These are phyloP conservation scores for Hepatocystis sp. DNA, from an alignment of 169 alveolate genomes.

Conservation along the genomic window DNA sequence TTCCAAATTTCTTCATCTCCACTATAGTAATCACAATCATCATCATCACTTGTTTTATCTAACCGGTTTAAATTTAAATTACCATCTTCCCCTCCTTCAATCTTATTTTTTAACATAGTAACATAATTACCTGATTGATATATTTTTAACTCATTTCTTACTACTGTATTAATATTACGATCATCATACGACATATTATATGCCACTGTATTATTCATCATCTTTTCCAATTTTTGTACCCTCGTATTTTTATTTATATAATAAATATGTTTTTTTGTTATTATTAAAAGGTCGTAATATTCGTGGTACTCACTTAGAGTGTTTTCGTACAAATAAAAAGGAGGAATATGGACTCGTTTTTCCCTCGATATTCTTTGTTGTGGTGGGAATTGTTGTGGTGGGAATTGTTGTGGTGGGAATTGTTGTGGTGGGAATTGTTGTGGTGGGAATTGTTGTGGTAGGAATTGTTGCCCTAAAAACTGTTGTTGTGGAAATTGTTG, in stretches of 20 bases:
- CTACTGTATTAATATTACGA: constrained; percentile 8
- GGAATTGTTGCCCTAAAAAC: background rate
- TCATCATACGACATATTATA: constrained; percentile 17
- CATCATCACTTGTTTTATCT: too few species aligned
- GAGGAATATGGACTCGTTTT: constrained; percentile 27
- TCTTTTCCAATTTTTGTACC: constrained; percentile 44
- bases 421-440: too few species aligned
- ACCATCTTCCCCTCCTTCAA: too few species aligned
- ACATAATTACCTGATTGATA: too few species aligned
- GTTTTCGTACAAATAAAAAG: constrained; percentile 62
- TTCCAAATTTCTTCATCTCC: too few species aligned
- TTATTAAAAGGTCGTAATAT: constrained; percentile 37
- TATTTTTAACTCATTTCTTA: constrained; percentile 13
- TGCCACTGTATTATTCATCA: constrained; percentile 43
- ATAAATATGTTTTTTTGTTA: constrained; percentile 44
- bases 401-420: too few species aligned
- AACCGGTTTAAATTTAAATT: too few species aligned
- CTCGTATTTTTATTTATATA: constrained; percentile 54
- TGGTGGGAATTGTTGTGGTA: too few species aligned
- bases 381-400: too few species aligned
- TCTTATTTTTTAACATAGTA: too few species aligned
- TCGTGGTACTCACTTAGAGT: constrained; percentile 72
- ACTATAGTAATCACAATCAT: too few species aligned
- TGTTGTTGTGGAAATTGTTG: too few species aligned
- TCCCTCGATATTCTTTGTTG: background rate